A percentile compares a stretch with the other conserved stretches of the same genome.
Evolutionary conservation across 192 early-diverging fungal species (phyloP).

Genomic region (Pilaira anomala): DNA sequence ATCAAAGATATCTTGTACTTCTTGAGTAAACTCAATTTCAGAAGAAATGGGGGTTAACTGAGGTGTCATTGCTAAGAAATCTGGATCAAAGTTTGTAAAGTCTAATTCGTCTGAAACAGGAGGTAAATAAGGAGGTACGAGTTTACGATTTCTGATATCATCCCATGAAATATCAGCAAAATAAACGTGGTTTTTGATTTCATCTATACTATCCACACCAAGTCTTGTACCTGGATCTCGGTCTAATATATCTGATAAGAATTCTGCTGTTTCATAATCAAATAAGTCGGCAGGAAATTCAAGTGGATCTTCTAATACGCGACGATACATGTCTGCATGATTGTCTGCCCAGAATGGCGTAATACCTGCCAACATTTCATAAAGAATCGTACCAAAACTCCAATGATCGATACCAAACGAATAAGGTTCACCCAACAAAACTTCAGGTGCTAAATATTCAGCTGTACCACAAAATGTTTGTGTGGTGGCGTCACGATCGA

Average conservation of each 20-base stretch:
- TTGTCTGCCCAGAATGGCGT: constrained; percentile 58
- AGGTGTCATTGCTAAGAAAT: constrained; percentile 49
- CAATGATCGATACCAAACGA: constrained; percentile 84
- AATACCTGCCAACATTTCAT: constrained; percentile 82
- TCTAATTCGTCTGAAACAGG: constrained; percentile 44
- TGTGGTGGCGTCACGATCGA: constrained; percentile 31
- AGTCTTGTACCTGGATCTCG: constrained; percentile 61
- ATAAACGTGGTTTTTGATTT: constrained; percentile 74
- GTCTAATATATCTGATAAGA: constrained; percentile 47
- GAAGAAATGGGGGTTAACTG: constrained; percentile 33
- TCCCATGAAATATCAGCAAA: constrained; percentile 74
- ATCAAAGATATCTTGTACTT: constrained; percentile 38
- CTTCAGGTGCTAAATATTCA: constrained; percentile 80
- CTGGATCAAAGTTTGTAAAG: constrained; percentile 54
- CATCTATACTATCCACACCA: constrained; percentile 56
- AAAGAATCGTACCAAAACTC: constrained; percentile 85
- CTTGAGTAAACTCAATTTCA: constrained; percentile 23
- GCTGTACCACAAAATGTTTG: constrained; percentile 74
- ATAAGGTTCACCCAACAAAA: constrained; percentile 54
- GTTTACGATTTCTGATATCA: constrained; percentile 53
- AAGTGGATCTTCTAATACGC: constrained; percentile 50
- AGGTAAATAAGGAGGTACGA: constrained; percentile 67
- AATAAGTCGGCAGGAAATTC: constrained; percentile 45
- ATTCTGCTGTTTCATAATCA: constrained; percentile 36
- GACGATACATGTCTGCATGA: constrained; percentile 52